Conservation (phyloP, 768 basidiomycete genomes). For the Panellus pusillus region DNA sequence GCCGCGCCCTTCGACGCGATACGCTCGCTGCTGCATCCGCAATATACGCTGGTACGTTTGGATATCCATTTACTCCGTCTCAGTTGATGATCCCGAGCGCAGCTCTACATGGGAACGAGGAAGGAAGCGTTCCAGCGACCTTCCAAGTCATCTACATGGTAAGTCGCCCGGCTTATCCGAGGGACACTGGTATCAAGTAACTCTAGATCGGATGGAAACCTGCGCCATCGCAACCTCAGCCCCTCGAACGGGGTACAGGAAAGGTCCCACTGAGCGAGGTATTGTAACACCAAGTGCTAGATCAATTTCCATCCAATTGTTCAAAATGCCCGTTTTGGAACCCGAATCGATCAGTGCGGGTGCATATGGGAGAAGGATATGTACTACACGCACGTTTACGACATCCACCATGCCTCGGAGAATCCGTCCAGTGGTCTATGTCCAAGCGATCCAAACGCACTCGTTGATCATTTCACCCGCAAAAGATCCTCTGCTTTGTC, state of each 20-base stretch:
- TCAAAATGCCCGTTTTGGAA: conserved; percentile 12
- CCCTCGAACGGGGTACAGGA: conserved; percentile 49
- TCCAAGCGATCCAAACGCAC: conserved; percentile 1
- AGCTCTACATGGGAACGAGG: conserved; percentile 85
- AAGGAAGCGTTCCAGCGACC: conserved; percentile 88
- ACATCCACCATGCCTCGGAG: conserved; percentile 13
- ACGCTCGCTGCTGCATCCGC: conserved; percentile 89
- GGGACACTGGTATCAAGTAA: not conserved
- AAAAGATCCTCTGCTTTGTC: conserved; percentile 16
- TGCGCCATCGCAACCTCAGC: conserved; percentile 60
- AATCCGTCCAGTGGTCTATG: conserved; percentile 5
- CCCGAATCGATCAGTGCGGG: conserved; percentile 1
- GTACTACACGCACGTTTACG: conserved; percentile 9
- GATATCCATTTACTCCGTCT: not conserved
- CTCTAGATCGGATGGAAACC: conserved; percentile 84
- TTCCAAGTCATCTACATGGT: conserved; percentile 97
- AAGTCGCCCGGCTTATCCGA: conserved; percentile 23
- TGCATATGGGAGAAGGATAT: conserved; percentile 6
- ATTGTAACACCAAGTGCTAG: conserved; percentile 6
- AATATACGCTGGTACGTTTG: conserved; percentile 79
- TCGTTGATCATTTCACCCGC: conserved; percentile 12
- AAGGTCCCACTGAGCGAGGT: conserved; percentile 28
- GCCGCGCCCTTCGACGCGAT: conserved; percentile 61
- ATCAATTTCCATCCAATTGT: not conserved
- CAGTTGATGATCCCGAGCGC: conserved; percentile 4